Base-by-base conservation (phyloP, 2,329 filamentous ascomycete species). In the Akanthomyces uredinophilus region DNA sequence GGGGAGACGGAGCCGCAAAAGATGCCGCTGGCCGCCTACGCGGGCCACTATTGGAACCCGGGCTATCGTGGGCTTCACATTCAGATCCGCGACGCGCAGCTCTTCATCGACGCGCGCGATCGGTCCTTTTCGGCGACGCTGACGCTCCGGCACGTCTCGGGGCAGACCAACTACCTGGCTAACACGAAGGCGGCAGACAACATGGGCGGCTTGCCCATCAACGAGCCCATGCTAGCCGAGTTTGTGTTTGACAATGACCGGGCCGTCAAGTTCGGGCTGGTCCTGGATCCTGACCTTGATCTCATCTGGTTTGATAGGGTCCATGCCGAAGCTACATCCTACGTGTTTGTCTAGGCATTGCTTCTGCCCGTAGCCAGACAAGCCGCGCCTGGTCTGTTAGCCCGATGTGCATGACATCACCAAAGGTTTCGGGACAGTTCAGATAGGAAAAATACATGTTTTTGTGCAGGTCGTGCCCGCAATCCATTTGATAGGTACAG, bases 31-130 rank as follows among this genome's bases (percentile, higher is more conserved):
- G 49, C 51, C 3, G 43, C 51, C 4, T 62, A 62, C 35, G 16
- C 46, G 16, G 60, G 60, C 8, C 50, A 49, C 20, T 62, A 55
- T 44, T 55, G 53, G 50, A 62, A 62, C 35, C 51, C 44, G 24
- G 60, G 60, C 5, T 62, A 62, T 32, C 41, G 52, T n/a, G 52
- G 53, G 14, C 6, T 62, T 14, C 51, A 20, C 24, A 22, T 62
- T 14, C 41, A 62, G 32, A 56, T 56, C 43, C 53, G 37, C n/a
- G 52, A 56, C 13, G 60, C 6, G 20, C 39, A 56, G 24, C 52
- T 62, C 7, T 56, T 56, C 46, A 49, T 56, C n/a, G 60, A 62
- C n/a, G 60, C 60, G 5, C 37, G 41, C 24, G 60, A 62, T 22
- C 60, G 60, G 7, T 46, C 41, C 5, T 55, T 49, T 11, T 18